A percentile compares a stretch with the other conserved stretches of the same genome.
These are phyloP conservation scores for Gastrolobium villosum DNA, from an alignment of 306 rosid genomes.

Conservation along the genomic window DNA sequence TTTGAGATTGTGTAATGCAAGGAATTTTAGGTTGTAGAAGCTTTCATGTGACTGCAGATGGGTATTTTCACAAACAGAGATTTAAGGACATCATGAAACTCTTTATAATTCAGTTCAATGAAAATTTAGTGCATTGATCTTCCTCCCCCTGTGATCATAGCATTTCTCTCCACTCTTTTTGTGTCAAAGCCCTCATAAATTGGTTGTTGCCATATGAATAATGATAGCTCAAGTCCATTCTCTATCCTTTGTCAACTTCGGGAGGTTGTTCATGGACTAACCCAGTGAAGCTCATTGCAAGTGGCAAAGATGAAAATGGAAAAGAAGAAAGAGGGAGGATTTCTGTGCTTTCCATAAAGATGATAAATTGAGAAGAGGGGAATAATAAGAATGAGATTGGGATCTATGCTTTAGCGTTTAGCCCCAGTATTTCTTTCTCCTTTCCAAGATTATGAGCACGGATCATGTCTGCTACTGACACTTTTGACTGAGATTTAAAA, in stretches of 20 bases:
- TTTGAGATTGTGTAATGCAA: neutral
- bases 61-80: neutral
- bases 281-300: neutral
- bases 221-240: neutral
- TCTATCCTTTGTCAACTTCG: neutral
- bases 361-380: neutral
- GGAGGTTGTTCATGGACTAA: neutral
- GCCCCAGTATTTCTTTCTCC: neutral
- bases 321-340: neutral
- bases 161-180: neutral
- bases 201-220: neutral
- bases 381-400: neutral
- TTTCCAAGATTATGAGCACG: neutral
- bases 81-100: neutral
- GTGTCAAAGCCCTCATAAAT: neutral
- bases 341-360: neutral
- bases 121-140: no score
- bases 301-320: neutral
- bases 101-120: neutral
- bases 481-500: neutral
- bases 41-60: neutral
- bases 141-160: neutral
- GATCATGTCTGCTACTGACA: neutral
- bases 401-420: neutral
- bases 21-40: neutral